These are phyloP conservation scores for Penicillium sp. DNA, from an alignment of 2,329 filamentous ascomycete genomes.

Conservation along the genomic window DNA sequence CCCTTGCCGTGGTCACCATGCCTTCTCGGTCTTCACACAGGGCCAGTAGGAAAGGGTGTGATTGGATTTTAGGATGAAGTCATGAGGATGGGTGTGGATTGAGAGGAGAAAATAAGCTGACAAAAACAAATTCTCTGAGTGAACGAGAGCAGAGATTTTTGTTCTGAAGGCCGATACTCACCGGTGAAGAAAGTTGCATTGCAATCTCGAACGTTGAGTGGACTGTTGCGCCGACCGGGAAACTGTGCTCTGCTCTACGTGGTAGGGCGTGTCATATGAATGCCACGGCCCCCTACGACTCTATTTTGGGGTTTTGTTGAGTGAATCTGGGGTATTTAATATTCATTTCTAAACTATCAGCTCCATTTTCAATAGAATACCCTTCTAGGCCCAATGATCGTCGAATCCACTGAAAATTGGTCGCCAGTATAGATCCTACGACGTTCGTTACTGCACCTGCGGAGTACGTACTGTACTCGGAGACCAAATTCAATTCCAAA, in stretches of 20 bases:
- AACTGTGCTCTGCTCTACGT: slow-evolving; percentile 20
- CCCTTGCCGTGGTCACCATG: slow-evolving; percentile 35
- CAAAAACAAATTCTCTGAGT: background rate
- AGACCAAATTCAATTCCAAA: background rate
- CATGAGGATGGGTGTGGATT: slow-evolving; percentile 10
- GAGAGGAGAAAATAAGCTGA: background rate
- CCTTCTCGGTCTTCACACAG: slow-evolving; percentile 17
- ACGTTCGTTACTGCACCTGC: no score
- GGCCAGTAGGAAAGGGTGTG: background rate
- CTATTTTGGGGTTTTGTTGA: background rate
- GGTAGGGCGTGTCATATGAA: slow-evolving; percentile 13
- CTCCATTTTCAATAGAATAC: background rate
- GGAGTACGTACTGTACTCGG: background rate
- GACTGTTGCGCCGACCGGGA: slow-evolving; percentile 22
- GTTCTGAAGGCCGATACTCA: slow-evolving; percentile 2
- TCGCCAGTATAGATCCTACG: no score
- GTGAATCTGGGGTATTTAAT: background rate
- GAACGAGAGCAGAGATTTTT: background rate
- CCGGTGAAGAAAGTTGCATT: slow-evolving; percentile 14
- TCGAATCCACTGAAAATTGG: background rate
- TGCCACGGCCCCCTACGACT: background rate
- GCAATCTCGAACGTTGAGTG: slow-evolving; percentile 22
- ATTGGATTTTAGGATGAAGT: slow-evolving; percentile 2
- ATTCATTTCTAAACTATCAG: background rate
- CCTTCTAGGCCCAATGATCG: background rate